Base-by-base conservation (phyloP, 345 rosid species). In the Limnanthes douglasii region DNA sequence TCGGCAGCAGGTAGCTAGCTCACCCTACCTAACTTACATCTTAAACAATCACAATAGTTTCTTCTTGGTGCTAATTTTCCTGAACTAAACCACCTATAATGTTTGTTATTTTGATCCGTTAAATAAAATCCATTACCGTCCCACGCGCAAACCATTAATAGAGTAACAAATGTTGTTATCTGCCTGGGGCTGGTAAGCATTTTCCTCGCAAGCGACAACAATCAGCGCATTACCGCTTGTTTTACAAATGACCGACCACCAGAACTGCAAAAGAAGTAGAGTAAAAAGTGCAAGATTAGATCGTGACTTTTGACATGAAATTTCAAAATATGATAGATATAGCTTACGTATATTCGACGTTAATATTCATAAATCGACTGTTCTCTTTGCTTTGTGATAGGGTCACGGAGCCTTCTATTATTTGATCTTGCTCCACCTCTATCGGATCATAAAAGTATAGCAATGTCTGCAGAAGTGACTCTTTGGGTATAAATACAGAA, bases 301-400 rank as follows among this genome's bases (percentile, higher is more conserved):
- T 40, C 25, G 24, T 7, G 18, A 27, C 41, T 16, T 49, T 17
- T 26, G 25, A 22, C 11, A 45, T 24, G 4, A 11, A 15, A 32
- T 4, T 31, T 13, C 21, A 31, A 40, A 26, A 11, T 1, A 22
- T 15, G 7, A 47, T 24, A 22, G 26, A 17, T 21, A 46, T 43
- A 3, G 26, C 94, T 70, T 42, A 84, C 98, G 73, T 47, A 66
- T 70, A 84, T 50, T 77, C 79, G 8, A 90, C 85, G 63, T 72
- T 86, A 45, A 90, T 90, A 65, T 90, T 90, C 98, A 90, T 84
- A 68, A 77, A 80, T 32, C 96, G 65, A 33, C 72, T 60, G 42
- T 90, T 84, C 65, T 84, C 94, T 74, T 67, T 77, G 71, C 93
- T 74, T 53, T 84, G 98, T 28, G 98, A 60, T 27, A 90, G 67